These are phyloP conservation scores for Oryza glumipatula DNA, from an alignment of 176 grass and related monocot genomes.

Conservation along the genomic window DNA sequence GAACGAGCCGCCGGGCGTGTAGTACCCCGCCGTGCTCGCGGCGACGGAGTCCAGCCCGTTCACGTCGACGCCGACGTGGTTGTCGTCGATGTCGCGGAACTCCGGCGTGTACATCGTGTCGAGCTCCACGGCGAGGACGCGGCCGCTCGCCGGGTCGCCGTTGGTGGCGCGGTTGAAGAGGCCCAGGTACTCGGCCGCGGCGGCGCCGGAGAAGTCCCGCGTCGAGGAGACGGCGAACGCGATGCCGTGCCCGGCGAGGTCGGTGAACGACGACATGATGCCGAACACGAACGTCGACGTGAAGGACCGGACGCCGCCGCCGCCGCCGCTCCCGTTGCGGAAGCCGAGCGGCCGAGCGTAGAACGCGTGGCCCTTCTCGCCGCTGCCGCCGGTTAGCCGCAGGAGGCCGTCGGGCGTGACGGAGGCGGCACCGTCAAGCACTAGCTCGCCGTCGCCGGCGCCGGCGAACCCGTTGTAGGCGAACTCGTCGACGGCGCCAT, in stretches of 20 bases:
- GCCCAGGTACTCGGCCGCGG: slow-evolving; percentile 29
- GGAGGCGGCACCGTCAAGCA: background rate
- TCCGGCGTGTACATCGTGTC: slow-evolving; percentile 30
- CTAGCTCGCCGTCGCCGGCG: background rate
- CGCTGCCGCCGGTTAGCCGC: background rate
- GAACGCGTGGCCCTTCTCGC: slow-evolving; percentile 24
- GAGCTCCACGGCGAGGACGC: slow-evolving; percentile 37
- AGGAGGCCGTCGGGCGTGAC: slow-evolving; percentile 1
- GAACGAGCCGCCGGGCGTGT: background rate
- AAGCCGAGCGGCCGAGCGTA: slow-evolving; percentile 3
- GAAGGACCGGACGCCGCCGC: slow-evolving; percentile 23
- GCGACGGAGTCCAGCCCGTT: background rate
- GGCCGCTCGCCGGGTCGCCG: background rate
- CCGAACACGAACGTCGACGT: slow-evolving; percentile 43
- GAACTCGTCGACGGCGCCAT: background rate
- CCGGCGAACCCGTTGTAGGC: background rate
- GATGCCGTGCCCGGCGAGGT: slow-evolving; percentile 32
- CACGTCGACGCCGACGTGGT: slow-evolving; percentile 19
- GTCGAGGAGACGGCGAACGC: slow-evolving; percentile 20
- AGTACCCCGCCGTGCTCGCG: background rate
- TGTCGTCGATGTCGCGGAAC: slow-evolving; percentile 37
- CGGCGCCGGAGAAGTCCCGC: slow-evolving; percentile 21
- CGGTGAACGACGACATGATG: slow-evolving; percentile 7
- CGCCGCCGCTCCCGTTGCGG: background rate
- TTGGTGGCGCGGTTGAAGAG: slow-evolving; percentile 42